Conservation (phyloP, 2,329 filamentous ascomycete species). For the Pezicula rhizophila region DNA sequence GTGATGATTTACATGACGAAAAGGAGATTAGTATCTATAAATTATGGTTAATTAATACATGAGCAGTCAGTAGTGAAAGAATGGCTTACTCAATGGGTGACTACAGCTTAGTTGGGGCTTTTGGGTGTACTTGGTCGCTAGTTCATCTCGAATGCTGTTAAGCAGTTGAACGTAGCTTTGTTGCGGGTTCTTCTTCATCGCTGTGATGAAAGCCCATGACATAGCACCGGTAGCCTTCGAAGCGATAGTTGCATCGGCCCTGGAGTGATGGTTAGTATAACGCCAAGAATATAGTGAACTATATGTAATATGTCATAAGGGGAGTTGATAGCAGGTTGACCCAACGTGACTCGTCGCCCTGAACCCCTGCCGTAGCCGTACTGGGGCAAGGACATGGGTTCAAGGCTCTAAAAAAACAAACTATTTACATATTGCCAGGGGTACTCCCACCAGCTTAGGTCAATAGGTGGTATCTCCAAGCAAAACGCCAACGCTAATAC, state of each 20-base stretch:
- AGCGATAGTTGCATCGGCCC: conserved; percentile 81
- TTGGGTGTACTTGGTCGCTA: conserved; percentile 81
- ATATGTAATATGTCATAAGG: not conserved
- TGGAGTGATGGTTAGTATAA: conserved; percentile 32
- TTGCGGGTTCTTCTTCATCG: conserved; percentile 85
- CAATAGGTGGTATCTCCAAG: conserved; percentile 11
- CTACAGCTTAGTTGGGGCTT: conserved; percentile 96
- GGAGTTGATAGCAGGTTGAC: conserved; percentile 9
- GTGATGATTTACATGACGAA: conserved; percentile 49
- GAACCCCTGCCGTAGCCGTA: conserved; percentile 22
- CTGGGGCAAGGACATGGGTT: conserved; percentile 18
- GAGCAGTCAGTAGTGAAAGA: conserved; percentile 11
- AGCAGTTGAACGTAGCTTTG: conserved; percentile 95
- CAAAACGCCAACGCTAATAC: conserved; percentile 32
- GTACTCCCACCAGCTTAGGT: conserved; percentile 9
- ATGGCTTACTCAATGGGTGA: conserved; percentile 74
- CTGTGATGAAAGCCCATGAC: conserved; percentile 93
- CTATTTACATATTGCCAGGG: conserved; percentile 10
- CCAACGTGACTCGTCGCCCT: conserved; percentile 28
- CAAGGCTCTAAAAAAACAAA: conserved; percentile 18
- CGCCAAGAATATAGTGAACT: not conserved
- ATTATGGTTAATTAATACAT: not conserved
- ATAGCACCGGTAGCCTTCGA: conserved; percentile 91
- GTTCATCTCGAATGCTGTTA: conserved; percentile 88
- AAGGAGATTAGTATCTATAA: conserved; percentile 53